phyloP scores from a whole-genome alignment of 306 rosid genomes.

The Cucurbita pepo region DNA sequence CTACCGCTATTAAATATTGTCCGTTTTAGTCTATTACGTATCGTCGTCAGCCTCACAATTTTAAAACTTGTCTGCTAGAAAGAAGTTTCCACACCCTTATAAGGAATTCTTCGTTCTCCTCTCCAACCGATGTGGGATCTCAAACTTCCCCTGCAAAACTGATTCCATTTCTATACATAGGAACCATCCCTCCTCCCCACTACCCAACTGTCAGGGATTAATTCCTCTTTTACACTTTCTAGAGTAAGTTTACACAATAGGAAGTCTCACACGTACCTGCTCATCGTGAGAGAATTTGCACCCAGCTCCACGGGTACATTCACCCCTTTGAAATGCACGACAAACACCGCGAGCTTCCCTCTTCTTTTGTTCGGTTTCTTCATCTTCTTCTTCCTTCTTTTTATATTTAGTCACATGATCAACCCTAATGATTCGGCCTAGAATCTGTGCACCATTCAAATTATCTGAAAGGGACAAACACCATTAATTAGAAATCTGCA shows the following conservation, averaged over 20 bases:
- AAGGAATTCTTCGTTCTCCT: no score
- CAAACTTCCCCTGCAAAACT: background rate
- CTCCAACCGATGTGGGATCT: no score
- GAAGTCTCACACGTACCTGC: constrained; percentile 22
- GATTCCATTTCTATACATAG: background rate
- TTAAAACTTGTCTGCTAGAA: no score
- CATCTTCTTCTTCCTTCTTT: constrained; percentile 92
- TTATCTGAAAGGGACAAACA: constrained; percentile 37
- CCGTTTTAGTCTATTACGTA: no score
- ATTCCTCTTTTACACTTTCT: background rate
- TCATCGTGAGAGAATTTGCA: constrained; percentile 90
- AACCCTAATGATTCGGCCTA: constrained; percentile 71
- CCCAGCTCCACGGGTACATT: constrained; percentile 79
- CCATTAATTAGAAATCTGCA: background rate
- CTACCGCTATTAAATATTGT: no score
- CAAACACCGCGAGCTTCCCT: constrained; percentile 89
- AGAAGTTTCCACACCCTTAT: no score
- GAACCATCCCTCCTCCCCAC: no score
- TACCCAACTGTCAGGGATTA: background rate
- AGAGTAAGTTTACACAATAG: background rate
- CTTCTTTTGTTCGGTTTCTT: constrained; percentile 59
- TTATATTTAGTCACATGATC: constrained; percentile 75
- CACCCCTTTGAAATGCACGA: constrained; percentile 84
- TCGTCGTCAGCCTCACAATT: no score
- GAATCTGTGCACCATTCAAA: constrained; percentile 72